Percentiles rank a stretch among this genome's conserved stretches.
phyloP scores from a whole-genome alignment of 805 yeast genomes.

The Wickerhamomyces silvicola region DNA sequence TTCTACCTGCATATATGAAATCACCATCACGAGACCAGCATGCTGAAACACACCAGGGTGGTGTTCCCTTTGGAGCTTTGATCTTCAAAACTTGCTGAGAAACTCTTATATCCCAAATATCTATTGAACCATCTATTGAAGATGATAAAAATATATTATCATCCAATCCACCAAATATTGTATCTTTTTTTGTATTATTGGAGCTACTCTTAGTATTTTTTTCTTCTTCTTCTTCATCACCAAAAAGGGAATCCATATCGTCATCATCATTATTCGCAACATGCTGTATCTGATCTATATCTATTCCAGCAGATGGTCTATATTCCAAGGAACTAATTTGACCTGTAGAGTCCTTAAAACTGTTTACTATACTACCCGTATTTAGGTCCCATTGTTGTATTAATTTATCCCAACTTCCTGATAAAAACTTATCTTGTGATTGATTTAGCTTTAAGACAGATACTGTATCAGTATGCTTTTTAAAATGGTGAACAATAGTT shows the following conservation, averaged over 20 bases:
- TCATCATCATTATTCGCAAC: constrained; percentile 27
- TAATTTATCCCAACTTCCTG: constrained; percentile 89
- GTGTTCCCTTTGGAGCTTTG: constrained; percentile 55
- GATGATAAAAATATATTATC: constrained; percentile 66
- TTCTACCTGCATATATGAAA: constrained; percentile 72
- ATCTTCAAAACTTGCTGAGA: constrained; percentile 39
- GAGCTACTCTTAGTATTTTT: not conserved
- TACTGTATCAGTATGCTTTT: constrained; percentile 66
- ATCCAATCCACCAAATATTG: constrained; percentile 25
- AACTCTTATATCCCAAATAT: constrained; percentile 75
- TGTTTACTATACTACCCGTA: constrained; percentile 48
- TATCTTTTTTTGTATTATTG: constrained; percentile 10
- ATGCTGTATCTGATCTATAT: constrained; percentile 14
- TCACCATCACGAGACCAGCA: constrained; percentile 87
- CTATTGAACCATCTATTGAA: constrained; percentile 74
- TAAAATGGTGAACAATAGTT: constrained; percentile 66
- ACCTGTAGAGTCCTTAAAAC: constrained; percentile 57
- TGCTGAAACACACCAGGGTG: constrained; percentile 93
- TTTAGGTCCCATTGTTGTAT: constrained; percentile 82
- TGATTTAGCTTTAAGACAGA: constrained; percentile 61
- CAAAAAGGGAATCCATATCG: constrained; percentile 52
- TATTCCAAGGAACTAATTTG: constrained; percentile 74
- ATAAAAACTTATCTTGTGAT: constrained; percentile 55
- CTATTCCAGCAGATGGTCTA: constrained; percentile 42
- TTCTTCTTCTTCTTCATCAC: constrained; percentile 45